Conservation (phyloP, 2,329 filamentous ascomycete genomes). For the Cercospora sp. region DNA sequence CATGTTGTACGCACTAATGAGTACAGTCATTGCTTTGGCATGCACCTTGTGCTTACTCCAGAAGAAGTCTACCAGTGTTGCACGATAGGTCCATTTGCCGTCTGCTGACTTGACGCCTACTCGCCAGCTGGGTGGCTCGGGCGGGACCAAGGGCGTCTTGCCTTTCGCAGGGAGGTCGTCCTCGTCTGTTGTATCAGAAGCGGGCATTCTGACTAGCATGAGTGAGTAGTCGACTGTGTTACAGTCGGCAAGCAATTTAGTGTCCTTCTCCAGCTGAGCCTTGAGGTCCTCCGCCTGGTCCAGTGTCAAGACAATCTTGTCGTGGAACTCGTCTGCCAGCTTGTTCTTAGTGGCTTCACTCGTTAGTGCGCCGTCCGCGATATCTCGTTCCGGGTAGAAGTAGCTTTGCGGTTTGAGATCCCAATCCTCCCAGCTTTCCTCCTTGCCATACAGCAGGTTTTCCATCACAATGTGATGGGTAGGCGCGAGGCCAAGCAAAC, state of each 20-base stretch:
- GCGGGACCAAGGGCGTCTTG: conserved; percentile 35
- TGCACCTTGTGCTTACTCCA: conserved; percentile 73
- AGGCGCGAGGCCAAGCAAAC: conserved; percentile 60
- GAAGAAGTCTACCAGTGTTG: conserved; percentile 72
- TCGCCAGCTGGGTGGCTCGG: conserved; percentile 54
- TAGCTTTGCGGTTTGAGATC: conserved; percentile 74
- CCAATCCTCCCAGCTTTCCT: conserved; percentile 66
- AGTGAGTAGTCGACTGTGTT: conserved; percentile 76
- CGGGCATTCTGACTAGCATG: conserved; percentile 64
- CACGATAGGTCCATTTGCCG: conserved; percentile 66
- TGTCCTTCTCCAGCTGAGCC: conserved; percentile 60
- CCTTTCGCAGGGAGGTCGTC: conserved; percentile 10
- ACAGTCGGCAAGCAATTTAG: conserved; percentile 59
- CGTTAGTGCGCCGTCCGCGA: conserved; percentile 63
- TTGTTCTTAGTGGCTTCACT: conserved; percentile 65
- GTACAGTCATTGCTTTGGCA: conserved; percentile 64
- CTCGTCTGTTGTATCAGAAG: conserved; percentile 16
- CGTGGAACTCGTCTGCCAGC: conserved; percentile 67
- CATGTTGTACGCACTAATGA: conserved; percentile 58
- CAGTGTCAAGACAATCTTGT: conserved; percentile 60
- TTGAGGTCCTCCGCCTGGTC: conserved; percentile 59
- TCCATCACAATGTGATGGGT: conserved; percentile 78
- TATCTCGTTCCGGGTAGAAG: conserved; percentile 73
- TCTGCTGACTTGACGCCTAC: conserved; percentile 62
- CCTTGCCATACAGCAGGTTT: conserved; percentile 66